phyloP scores from a whole-genome alignment of 2,329 filamentous ascomycete genomes.

The Ophiostoma fasciatum region DNA sequence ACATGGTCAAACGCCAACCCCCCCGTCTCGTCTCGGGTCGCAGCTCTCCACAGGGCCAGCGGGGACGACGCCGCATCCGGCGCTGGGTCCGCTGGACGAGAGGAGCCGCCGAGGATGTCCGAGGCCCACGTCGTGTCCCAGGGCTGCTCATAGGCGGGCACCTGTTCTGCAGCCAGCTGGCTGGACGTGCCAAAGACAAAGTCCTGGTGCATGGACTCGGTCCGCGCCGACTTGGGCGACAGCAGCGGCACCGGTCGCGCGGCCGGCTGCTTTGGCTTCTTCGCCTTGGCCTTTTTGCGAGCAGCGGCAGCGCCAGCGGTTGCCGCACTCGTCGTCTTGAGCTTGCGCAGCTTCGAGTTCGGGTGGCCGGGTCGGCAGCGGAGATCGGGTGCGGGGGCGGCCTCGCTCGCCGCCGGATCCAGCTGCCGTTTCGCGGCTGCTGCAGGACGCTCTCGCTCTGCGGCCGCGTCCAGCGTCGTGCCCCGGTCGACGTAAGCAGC shows the following conservation, averaged over 20 bases:
- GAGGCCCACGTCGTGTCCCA: too few species aligned
- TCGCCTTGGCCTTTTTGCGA: too few species aligned
- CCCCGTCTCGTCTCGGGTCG: constrained; percentile 50
- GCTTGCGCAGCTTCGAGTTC: constrained; percentile 19
- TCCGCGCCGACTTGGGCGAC: constrained; percentile 53
- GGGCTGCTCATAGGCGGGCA: too few species aligned
- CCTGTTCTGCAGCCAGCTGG: constrained; percentile 61
- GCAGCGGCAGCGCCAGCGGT: too few species aligned
- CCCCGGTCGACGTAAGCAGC: constrained; percentile 42
- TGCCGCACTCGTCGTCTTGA: constrained; percentile 6
- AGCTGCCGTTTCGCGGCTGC: constrained; percentile 7
- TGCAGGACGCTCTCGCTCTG: background rate
- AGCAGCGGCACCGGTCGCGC: too few species aligned
- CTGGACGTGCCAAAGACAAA: constrained; percentile 80
- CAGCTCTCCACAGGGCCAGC: constrained; percentile 65
- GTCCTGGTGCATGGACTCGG: constrained; percentile 52
- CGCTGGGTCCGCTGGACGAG: too few species aligned
- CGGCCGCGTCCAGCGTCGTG: background rate
- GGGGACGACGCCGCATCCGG: too few species aligned
- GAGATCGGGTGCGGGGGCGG: background rate
- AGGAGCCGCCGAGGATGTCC: too few species aligned
- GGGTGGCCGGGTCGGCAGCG: constrained; percentile 13
- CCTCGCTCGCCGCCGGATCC: constrained; percentile 20
- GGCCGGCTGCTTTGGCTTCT: too few species aligned
- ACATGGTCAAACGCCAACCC: constrained; percentile 48